phyloP scores from a whole-genome alignment of 1,139 yeast genomes.

The Blastobotrys ciferrii region DNA sequence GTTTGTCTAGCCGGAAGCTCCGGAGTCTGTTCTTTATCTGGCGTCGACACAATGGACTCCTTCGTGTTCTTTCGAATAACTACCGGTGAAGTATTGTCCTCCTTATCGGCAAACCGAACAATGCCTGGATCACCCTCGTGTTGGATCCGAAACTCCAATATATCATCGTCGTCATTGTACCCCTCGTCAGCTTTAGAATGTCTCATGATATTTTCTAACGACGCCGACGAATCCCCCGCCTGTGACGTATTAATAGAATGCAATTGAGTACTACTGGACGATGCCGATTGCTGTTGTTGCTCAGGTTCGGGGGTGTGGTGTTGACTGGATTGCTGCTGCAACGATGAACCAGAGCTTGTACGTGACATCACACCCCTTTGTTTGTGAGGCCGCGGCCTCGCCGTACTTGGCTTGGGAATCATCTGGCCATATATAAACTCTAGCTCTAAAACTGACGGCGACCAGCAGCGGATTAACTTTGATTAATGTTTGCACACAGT shows the following conservation, averaged over 20 bases:
- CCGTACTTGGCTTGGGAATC: slow-evolving; percentile 7
- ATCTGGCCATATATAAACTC: background rate
- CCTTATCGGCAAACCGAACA: slow-evolving; percentile 15
- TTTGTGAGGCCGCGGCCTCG: background rate
- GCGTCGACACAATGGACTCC: slow-evolving; percentile 1
- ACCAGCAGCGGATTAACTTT: background rate
- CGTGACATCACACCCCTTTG: slow-evolving; percentile 2
- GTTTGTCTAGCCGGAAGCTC: background rate
- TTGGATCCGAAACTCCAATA: slow-evolving; percentile 31
- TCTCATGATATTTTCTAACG: slow-evolving; percentile 3
- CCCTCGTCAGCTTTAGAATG: slow-evolving; percentile 13
- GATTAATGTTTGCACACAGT: too few relatives aligned
- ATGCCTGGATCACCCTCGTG: slow-evolving; percentile 27
- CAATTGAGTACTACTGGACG: background rate
- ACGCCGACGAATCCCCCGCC: background rate
- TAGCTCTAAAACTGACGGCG: background rate
- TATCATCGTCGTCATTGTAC: slow-evolving; percentile 29
- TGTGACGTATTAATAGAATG: background rate
- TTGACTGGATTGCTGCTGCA: background rate
- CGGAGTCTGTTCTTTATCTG: background rate
- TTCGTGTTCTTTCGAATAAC: slow-evolving; percentile 6
- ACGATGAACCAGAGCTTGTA: slow-evolving; percentile 6
- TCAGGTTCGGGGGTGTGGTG: background rate
- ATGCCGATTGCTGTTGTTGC: background rate
- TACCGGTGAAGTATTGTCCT: slow-evolving; percentile 4